Base-by-base conservation (phyloP, 768 basidiomycete species). In the Termitomyces sp. region DNA sequence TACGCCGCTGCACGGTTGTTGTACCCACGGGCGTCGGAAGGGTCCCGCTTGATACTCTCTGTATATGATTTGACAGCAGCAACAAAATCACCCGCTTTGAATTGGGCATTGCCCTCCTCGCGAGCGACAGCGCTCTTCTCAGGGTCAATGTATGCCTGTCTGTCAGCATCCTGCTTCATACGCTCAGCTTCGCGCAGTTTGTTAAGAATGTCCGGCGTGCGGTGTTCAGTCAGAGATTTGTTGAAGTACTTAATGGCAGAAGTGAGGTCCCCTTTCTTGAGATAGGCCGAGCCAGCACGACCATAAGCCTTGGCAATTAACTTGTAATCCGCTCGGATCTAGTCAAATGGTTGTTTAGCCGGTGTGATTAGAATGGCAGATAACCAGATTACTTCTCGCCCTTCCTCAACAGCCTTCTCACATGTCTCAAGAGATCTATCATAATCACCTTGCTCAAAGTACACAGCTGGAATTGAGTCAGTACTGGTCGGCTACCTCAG, bases 1-100 rank as follows among this genome's bases (percentile, higher is more conserved):
- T 97, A 98, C 23, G 94, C 95, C 28, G 94, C 89, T n/a, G 97
- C 94, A 48, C 97, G 88, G 76, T 99, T 99, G 71, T 96, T 98
- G 77, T 98, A 99, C 9, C 91, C 94, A 61, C 88, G 81, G 14
- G 96, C 82, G 67, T 99, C 97, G 37, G 73, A 70, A 41, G 97
- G 96, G 65, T 92, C 87, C 49, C 97, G 88, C 76, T 98, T 98
- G 80, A 98, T 97, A 59, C 93, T 89, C 73, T 99, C 97, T 37
- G 90, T 82, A 75, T 99, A 99, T 39, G 81, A 77, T 76, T 91
- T 94, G 63, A 99, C 95, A 0, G 96, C 90, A 11, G 80, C 84
- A 11, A 85, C 95, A 71, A 94, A 99, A 70, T 96, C 87, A 19
- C 94, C 96, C 2, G 73, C 79, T 78, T 98, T 98, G 84, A 98